Evolutionary conservation across 805 yeast species (phyloP).

Genomic region (Kodamaea fukazawae): DNA sequence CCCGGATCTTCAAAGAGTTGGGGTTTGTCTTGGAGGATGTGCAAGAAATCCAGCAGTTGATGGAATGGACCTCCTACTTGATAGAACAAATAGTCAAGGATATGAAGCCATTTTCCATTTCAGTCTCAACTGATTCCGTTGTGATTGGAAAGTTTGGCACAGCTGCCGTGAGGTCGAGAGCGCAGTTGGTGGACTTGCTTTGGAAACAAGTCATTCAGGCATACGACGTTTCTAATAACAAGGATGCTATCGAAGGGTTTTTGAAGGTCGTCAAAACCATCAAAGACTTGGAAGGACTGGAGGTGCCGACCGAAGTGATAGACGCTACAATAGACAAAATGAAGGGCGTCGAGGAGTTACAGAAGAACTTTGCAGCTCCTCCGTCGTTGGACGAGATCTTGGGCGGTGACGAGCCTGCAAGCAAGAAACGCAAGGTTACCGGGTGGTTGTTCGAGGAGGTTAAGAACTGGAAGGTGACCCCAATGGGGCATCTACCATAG

Average conservation of each 20-base stretch:
- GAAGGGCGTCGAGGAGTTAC: slow-evolving; percentile 5
- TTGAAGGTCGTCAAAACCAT: slow-evolving; percentile 1
- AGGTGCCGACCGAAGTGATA: slow-evolving; percentile 1
- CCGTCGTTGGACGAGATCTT: slow-evolving; percentile 25
- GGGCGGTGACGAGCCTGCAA: slow-evolving; percentile 14
- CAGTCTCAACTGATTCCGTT: background rate
- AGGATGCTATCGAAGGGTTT: slow-evolving; percentile 3
- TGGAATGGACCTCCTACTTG: slow-evolving; percentile 7
- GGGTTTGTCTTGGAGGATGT: slow-evolving; percentile 4
- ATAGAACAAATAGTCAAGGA: background rate
- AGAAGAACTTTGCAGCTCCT: slow-evolving; percentile 11
- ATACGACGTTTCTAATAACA: background rate
- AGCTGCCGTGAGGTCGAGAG: too few species aligned
- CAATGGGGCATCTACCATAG: slow-evolving; percentile 43
- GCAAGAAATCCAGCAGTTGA: slow-evolving; percentile 3
- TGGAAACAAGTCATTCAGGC: slow-evolving; percentile 4
- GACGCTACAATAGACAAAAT: slow-evolving; percentile 3
- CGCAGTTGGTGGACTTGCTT: slow-evolving; percentile 1
- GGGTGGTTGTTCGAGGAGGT: slow-evolving; percentile 29
- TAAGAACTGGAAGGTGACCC: slow-evolving; percentile 49
- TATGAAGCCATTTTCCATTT: slow-evolving; percentile 1
- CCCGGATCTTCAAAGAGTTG: background rate
- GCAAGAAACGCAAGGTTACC: slow-evolving; percentile 16
- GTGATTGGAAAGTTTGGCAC: too few species aligned
- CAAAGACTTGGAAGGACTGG: background rate